Percentiles rank a stretch among this genome's conserved stretches.
These are phyloP conservation scores for Wallemia hederae DNA, from an alignment of 1,284 basidiomycete genomes.

Conservation along the genomic window DNA sequence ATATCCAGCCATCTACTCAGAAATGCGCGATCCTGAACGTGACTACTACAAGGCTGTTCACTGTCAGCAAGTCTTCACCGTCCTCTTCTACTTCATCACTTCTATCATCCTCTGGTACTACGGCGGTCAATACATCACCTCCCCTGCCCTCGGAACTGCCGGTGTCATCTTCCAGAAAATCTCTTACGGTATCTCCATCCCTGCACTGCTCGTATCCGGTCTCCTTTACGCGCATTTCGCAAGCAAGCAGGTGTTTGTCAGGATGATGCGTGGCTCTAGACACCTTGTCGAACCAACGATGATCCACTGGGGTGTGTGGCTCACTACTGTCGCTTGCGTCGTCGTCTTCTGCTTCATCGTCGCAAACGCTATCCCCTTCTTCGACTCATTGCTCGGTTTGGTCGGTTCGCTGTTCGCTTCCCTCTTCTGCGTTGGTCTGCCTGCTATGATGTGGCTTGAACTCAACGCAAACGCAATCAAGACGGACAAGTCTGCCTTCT, in stretches of 20 bases:
- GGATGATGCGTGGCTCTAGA: constrained; percentile 26
- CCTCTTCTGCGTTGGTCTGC: constrained; percentile 18
- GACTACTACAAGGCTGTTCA: constrained; percentile 3
- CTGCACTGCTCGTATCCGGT: constrained; percentile 12
- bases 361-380: constrained; percentile 1
- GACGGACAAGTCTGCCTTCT: constrained; percentile 3
- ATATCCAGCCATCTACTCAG: background rate
- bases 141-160: constrained; percentile 17
- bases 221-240: constrained; percentile 11
- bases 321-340: constrained; percentile 19
- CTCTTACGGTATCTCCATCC: constrained; percentile 14
- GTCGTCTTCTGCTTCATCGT: constrained; percentile 16
- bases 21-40: constrained; percentile 2
- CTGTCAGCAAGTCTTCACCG: background rate
- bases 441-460: constrained; percentile 10
- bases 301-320: constrained; percentile 30
- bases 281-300: constrained; percentile 29
- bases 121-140: constrained; percentile 16
- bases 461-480: constrained; percentile 9
- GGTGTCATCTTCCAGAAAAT: constrained; percentile 16
- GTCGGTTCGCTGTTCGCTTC: constrained; percentile 27
- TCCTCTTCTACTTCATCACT: constrained; percentile 2
- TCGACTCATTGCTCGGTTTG: constrained; percentile 2
- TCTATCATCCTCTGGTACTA: constrained; percentile 10
- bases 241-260: constrained; percentile 31